Base-by-base conservation (phyloP, 768 basidiomycete species). In the Trametes cubensis region DNA sequence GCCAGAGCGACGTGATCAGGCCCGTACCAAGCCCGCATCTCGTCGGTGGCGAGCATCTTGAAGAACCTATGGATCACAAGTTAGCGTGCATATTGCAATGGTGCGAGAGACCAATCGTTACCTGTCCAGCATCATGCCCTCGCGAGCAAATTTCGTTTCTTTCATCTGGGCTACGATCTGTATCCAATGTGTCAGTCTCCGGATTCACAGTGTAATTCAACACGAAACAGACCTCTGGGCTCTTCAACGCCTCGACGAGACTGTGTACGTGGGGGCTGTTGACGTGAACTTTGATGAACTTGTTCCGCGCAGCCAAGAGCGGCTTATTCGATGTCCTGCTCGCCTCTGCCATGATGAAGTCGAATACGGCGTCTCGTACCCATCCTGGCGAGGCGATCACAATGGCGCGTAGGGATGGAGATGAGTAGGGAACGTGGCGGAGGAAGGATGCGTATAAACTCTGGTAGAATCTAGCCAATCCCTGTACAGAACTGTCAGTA, bases 21-120 rank as follows among this genome's bases (percentile, higher is more conserved):
- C 1, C 96, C 97, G 74, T 99, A 99, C 97, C 97, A 99, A 5
- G 97, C 97, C 57, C 97, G 83, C 79, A 95, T 87, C 73, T 98
- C 95, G 68, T 99, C 95, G 1, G 83, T 83, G 0, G 90, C 94
- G 28, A 98, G 84, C 94, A 95, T 98, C 75, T 98, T 99, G 79
- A 95, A 95, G 78, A 99, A 99, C 67, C 95, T 98, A 28, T 3
- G 3, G 28, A 15, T 4, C 14, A 30, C 13, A 49, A 13, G 6
- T 14, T 47, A 47, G 23, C 13, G 23, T 55, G 30, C 4, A 23
- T 7, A 14, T 13, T 38, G 20, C 40, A 25, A 11, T 4, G 44
- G n/a, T 20, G 48, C 7, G 13, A 5, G 13, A 50, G 38, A 15
- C 4, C 14, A 13, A 55, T 21, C 59, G 71, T 49, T 64, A 93